phyloP scores from a whole-genome alignment of 2,329 filamentous ascomycete genomes.

The Boeremia lycopersici region DNA sequence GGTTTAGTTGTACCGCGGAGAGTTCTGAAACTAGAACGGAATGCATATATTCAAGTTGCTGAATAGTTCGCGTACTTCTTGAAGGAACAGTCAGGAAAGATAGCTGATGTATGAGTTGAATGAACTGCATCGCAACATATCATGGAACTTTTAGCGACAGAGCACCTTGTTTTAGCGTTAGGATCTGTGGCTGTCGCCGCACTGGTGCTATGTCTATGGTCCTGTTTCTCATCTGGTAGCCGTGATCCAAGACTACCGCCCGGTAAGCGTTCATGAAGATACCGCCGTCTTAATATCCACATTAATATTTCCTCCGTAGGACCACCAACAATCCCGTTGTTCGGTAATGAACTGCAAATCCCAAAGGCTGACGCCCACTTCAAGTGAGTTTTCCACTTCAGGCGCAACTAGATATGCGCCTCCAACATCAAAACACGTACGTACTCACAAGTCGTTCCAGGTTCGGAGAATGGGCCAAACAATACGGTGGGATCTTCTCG shows the following conservation, averaged over 20 bases:
- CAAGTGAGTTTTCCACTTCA: slow-evolving; percentile 3
- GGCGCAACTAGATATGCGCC: neutral
- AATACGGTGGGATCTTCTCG: slow-evolving; percentile 19
- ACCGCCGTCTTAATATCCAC: neutral
- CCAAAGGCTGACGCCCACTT: slow-evolving; percentile 13
- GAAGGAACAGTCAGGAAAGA: neutral
- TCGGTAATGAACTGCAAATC: slow-evolving; percentile 18
- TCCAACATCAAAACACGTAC: neutral
- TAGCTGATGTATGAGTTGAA: neutral
- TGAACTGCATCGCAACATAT: neutral
- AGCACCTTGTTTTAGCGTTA: neutral
- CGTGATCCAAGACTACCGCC: slow-evolving; percentile 8
- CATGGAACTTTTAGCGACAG: neutral
- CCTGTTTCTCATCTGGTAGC: slow-evolving; percentile 3
- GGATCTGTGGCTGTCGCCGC: neutral
- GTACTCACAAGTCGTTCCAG: neutral
- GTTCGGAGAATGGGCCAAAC: slow-evolving; percentile 11
- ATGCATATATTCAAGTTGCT: neutral
- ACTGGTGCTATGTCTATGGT: slow-evolving; percentile 5
- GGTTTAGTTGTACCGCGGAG: neutral
- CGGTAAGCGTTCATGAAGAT: neutral
- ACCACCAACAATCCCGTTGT: slow-evolving; percentile 12
- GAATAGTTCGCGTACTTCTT: neutral
- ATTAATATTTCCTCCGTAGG: slow-evolving; percentile 3
- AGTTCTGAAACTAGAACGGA: neutral